A percentile compares a stretch with the other conserved stretches of the same genome.
Evolutionary conservation across 768 basidiomycete genomes (phyloP).

Genomic region (Saitozyma sp.): DNA sequence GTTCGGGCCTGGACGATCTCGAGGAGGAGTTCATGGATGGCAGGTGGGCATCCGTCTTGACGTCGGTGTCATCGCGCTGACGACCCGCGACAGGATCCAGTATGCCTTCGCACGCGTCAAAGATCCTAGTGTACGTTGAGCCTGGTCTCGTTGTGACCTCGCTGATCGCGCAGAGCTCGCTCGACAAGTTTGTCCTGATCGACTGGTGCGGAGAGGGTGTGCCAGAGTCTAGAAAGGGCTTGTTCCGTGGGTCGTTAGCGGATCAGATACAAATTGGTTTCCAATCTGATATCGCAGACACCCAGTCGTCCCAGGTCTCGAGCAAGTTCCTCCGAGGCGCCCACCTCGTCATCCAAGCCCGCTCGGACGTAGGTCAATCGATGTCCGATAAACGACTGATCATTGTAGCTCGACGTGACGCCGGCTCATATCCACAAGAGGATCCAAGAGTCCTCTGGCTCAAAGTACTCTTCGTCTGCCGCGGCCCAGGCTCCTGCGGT

Average conservation of each 20-base stretch:
- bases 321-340: slow-evolving; percentile 75
- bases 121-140: slow-evolving; percentile 71
- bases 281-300: slow-evolving; percentile 54
- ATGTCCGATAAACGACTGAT: slow-evolving; percentile 3
- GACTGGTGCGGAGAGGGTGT: slow-evolving; percentile 99
- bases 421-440: slow-evolving; percentile 78
- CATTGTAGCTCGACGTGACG: slow-evolving; percentile 69
- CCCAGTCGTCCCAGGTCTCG: slow-evolving; percentile 73
- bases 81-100: slow-evolving; percentile 66
- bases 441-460: slow-evolving; percentile 85
- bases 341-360: slow-evolving; percentile 50
- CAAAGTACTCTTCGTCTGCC: slow-evolving; percentile 83
- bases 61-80: background rate
- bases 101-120: slow-evolving; percentile 84
- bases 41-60: slow-evolving; percentile 58
- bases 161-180: slow-evolving; percentile 62
- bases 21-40: slow-evolving; percentile 95
- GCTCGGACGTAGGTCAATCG: slow-evolving; percentile 23
- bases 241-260: slow-evolving; percentile 61
- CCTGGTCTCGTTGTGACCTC: background rate
- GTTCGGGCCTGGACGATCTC: slow-evolving; percentile 82
- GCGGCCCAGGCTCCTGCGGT: slow-evolving; percentile 21
- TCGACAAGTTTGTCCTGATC: slow-evolving; percentile 90
- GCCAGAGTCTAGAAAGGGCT: slow-evolving; percentile 84
- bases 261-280: background rate